phyloP scores from a whole-genome alignment of 257 asterid genomes.

The Ballota nigra region DNA sequence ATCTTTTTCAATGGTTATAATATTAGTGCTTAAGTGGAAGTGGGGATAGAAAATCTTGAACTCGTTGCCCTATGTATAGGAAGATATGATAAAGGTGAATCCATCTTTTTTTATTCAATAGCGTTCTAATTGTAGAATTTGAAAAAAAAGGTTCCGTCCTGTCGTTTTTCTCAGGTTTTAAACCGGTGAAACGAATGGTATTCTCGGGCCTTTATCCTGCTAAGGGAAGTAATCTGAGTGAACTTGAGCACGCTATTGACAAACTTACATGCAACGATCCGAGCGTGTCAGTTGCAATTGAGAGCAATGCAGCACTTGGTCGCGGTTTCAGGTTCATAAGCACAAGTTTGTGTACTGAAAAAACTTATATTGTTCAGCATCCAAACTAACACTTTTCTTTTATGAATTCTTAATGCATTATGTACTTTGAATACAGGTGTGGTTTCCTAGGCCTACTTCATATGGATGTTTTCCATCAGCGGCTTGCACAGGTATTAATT shows the following conservation, averaged over 20 bases:
- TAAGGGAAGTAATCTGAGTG: slow-evolving; percentile 71
- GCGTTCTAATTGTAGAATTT: no score
- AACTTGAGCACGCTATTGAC: slow-evolving; percentile 78
- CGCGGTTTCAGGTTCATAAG: slow-evolving; percentile 71
- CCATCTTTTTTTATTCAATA: no score
- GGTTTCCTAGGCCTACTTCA: slow-evolving; percentile 97
- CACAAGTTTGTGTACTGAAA: no score
- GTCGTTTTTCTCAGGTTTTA: slow-evolving; percentile 51
- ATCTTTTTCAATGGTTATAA: no score
- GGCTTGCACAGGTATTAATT: slow-evolving; percentile 98
- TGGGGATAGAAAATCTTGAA: no score
- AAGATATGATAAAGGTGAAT: no score
- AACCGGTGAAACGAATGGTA: slow-evolving; percentile 86
- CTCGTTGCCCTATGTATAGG: no score
- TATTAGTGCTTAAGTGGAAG: no score
- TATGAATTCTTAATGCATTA: not conserved
- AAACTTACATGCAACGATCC: slow-evolving; percentile 85
- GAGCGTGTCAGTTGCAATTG: slow-evolving; percentile 70
- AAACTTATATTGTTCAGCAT: no score
- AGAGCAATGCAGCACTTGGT: slow-evolving; percentile 86
- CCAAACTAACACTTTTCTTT: no score
- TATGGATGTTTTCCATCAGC: slow-evolving; percentile 99
- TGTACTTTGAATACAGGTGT: slow-evolving; percentile 50
- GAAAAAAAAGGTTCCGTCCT: not conserved
- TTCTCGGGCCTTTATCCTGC: slow-evolving; percentile 87